These are phyloP conservation scores for Panicum miliaceum DNA, from an alignment of 176 grass and related monocot species.

Conservation along the genomic window DNA sequence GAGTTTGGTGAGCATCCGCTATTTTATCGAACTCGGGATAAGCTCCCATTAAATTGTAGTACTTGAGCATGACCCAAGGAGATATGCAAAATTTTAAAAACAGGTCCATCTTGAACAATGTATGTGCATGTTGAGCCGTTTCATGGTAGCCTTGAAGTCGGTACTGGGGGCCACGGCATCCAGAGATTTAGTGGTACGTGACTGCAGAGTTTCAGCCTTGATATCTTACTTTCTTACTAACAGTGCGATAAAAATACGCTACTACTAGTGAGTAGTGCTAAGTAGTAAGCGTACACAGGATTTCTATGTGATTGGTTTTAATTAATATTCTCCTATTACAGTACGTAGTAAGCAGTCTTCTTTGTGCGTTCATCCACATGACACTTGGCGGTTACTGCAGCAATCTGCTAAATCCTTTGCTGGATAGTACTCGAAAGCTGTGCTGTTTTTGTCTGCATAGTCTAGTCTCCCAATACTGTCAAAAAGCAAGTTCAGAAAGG, in stretches of 20 bases:
- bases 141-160: too few relatives aligned
- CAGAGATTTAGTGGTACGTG: neutral
- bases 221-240: neutral
- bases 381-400: conserved; percentile 37
- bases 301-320: conserved; percentile 22
- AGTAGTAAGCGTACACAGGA: neutral
- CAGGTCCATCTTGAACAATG: neutral
- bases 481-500: conserved; percentile 35
- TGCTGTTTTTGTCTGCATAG: conserved; percentile 50
- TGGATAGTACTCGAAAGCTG: conserved; percentile 37
- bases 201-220: neutral
- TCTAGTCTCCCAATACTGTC: conserved; percentile 23
- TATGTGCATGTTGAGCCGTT: neutral
- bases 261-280: neutral
- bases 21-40: conserved; percentile 12
- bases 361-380: neutral
- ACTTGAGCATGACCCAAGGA: neutral
- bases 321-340: neutral
- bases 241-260: neutral
- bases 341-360: neutral
- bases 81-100: neutral
- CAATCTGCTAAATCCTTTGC: conserved; percentile 7
- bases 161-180: neutral
- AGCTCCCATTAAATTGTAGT: neutral
- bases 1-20: neutral